These are phyloP conservation scores for Trichomonas vaginalis DNA, from an alignment of 208 protist species.

Conservation along the genomic window DNA sequence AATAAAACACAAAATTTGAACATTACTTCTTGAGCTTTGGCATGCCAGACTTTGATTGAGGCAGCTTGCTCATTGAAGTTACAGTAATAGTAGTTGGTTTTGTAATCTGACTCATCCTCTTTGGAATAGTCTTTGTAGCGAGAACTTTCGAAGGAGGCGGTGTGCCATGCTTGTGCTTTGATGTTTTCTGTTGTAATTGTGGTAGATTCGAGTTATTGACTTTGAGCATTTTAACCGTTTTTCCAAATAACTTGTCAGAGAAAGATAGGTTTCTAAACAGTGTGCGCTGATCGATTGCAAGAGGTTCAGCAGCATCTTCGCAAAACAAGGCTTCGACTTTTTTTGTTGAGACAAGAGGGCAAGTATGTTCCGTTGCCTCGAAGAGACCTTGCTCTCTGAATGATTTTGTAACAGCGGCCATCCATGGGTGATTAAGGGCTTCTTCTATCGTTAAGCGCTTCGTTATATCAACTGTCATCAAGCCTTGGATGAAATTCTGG, in stretches of 20 bases:
- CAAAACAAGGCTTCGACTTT: not conserved
- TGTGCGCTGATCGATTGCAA: not conserved
- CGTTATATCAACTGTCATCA: not conserved
- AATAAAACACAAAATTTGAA: not conserved
- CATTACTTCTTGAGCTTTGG: not conserved
- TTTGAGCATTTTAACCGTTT: not conserved
- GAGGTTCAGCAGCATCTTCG: not conserved
- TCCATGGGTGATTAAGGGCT: not conserved
- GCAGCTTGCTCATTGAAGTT: not conserved
- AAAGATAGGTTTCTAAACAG: not conserved
- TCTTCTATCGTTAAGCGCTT: not conserved
- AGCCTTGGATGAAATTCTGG: not conserved
- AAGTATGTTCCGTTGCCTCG: not conserved
- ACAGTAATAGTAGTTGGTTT: not conserved
- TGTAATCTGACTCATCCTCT: not conserved
- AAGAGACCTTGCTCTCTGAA: not conserved
- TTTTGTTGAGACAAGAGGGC: not conserved
- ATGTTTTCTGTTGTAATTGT: not conserved
- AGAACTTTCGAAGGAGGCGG: not conserved
- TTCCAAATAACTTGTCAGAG: not conserved
- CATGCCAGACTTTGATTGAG: not conserved
- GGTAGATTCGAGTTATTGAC: not conserved
- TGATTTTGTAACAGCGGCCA: not conserved
- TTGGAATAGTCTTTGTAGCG: not conserved
- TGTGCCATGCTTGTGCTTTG: not conserved